phyloP scores from a whole-genome alignment of 2,329 filamentous ascomycete species.

The Fusarium denticulatum region DNA sequence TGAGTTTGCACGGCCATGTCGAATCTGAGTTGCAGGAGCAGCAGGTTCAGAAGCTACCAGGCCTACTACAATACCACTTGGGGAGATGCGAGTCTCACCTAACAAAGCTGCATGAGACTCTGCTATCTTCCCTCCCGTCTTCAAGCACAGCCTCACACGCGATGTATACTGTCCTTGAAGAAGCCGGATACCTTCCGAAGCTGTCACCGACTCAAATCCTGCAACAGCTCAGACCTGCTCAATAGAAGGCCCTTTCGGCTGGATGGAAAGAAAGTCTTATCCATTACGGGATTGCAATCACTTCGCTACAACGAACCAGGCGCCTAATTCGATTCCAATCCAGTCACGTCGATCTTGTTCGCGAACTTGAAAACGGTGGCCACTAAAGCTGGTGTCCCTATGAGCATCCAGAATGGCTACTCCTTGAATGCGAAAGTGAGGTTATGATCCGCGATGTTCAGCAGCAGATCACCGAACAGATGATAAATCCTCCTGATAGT shows the following conservation, averaged over 20 bases:
- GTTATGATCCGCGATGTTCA: conserved; percentile 71
- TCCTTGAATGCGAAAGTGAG: conserved; percentile 72
- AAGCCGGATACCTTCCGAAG: conserved; percentile 36
- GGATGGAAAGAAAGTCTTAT: conserved; percentile 51
- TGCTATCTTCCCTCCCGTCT: too few species aligned
- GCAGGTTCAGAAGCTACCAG: not conserved
- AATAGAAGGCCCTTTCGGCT: conserved; percentile 43
- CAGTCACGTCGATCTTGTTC: conserved; percentile 48
- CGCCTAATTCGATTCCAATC: conserved; percentile 48
- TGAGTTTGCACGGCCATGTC: not conserved
- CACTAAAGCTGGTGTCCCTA: conserved; percentile 65
- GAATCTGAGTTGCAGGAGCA: not conserved
- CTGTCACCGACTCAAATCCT: conserved; percentile 50
- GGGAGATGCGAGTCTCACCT: not conserved
- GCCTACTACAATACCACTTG: conserved; percentile 1
- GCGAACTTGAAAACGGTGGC: conserved; percentile 60
- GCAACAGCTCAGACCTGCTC: conserved; percentile 42
- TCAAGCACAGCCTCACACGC: too few species aligned
- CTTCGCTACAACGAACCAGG: conserved; percentile 53
- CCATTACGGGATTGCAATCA: conserved; percentile 53
- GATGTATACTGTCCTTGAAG: not conserved
- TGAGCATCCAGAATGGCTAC: conserved; percentile 66
- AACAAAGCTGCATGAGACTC: not conserved
- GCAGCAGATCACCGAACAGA: conserved; percentile 64
- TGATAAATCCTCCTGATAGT: conserved; percentile 56